Base-by-base conservation (phyloP, 1,284 basidiomycete species). In the Malassezia furfur region DNA sequence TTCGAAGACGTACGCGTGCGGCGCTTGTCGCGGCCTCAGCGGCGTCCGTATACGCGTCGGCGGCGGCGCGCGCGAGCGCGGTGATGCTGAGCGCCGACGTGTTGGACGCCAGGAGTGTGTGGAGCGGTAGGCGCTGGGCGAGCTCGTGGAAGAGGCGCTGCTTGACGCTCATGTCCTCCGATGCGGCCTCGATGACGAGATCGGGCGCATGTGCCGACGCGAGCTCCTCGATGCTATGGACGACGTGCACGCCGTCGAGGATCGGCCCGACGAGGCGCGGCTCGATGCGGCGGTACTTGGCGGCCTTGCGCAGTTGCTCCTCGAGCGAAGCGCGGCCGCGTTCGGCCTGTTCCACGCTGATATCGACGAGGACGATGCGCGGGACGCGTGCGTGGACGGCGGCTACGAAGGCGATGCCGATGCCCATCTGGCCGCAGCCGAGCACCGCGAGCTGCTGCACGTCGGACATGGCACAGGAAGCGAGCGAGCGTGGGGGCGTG, bases 21-120 rank as follows among this genome's bases (percentile, higher is more conserved):
- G 65, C 62, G 41, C 63, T 55, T 37, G 66, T 47, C 59, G 57
- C 60, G 17, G 61, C 66, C 38, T 61, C 57, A n/a, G 53, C 48
- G n/a, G 59, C 61, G 14, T 64, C 61, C 79, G 21, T 46, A 11
- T 25, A 43, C 12, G 30, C 40, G 6, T 43, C 40, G 10, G 67
- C 63, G 14, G 69, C 62, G 45, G 66, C 45, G 8, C 85, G 84
- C 0, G 93, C 91, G 55, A 96, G 87, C 77, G 91, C 91, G 22
- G 90, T 91, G 46, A 98, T 84, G 63, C 86, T 89, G 64, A 96
- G 94, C 11, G 88, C 91, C 51, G 87, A 91, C 2, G 91, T 98
- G 72, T 98, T 96, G 48, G 85, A 84, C 0, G 91, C 91, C 25
- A 98, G 79, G 52, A 96, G 90, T 3, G 88, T 82, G 31, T 82